A percentile compares a stretch with the other conserved stretches of the same genome.
Evolutionary conservation across 768 basidiomycete species (phyloP).

Genomic region (Porphyrellus cyaneotinctus): DNA sequence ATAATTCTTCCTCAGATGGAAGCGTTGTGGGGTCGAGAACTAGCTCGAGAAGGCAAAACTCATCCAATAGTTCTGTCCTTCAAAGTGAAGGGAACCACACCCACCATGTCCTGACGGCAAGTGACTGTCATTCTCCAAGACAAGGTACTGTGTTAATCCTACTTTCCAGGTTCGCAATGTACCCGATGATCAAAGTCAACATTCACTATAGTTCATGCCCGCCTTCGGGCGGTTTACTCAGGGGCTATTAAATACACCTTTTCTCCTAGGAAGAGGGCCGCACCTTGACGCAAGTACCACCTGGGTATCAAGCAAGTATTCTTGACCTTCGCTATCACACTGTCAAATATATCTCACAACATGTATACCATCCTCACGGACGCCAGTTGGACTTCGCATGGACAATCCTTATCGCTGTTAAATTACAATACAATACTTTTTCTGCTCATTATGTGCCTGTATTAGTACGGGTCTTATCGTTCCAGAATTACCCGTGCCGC

Average conservation of each 20-base stretch:
- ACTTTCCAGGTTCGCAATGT: conserved; percentile 52
- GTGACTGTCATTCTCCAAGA: conserved; percentile 15
- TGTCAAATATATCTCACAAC: conserved; percentile 10
- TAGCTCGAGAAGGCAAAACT: conserved; percentile 20
- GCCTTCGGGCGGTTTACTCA: conserved; percentile 3
- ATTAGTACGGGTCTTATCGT: conserved; percentile 10
- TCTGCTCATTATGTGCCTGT: conserved; percentile 6
- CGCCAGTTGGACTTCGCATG: conserved; percentile 11
- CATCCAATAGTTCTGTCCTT: conserved; percentile 23
- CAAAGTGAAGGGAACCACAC: conserved; percentile 57
- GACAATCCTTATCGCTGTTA: conserved; percentile 11
- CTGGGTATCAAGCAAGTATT: conserved; percentile 17
- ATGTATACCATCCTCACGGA: conserved; percentile 20
- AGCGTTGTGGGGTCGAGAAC: conserved; percentile 27
- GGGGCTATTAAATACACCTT: conserved; percentile 2
- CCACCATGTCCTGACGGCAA: conserved; percentile 51
- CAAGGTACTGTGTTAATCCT: conserved; percentile 9
- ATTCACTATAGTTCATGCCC: conserved; percentile 19
- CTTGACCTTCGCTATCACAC: conserved; percentile 8
- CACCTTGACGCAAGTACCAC: conserved; percentile 8
- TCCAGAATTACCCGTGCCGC: conserved; percentile 5
- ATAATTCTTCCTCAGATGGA: conserved; percentile 15
- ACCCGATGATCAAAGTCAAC: conserved; percentile 41
- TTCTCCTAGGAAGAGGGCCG: background rate
- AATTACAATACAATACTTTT: conserved; percentile 1